A percentile compares a stretch with the other conserved stretches of the same genome.
phyloP scores from a whole-genome alignment of 345 rosid species.

The Corymbia maculata region DNA sequence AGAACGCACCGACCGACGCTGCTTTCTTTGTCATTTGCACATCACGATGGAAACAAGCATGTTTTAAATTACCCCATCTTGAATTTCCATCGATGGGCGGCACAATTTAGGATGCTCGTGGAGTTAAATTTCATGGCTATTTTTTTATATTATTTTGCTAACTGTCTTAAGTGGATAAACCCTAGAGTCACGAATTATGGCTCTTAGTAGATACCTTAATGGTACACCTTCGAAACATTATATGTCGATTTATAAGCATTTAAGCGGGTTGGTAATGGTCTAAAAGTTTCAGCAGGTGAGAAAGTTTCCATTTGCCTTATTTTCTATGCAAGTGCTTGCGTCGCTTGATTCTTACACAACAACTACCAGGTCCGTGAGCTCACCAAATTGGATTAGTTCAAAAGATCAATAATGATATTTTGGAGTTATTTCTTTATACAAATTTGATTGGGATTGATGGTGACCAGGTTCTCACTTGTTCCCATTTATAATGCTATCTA shows the following conservation, averaged over 20 bases:
- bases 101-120: not conserved
- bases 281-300: not conserved
- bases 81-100: not conserved
- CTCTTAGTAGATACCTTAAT: not conserved
- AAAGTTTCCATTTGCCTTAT: not conserved
- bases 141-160: not conserved
- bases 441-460: not conserved
- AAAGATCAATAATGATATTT: not conserved
- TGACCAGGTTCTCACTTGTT: not conserved
- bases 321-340: not conserved
- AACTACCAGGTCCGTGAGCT: not conserved
- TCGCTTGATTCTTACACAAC: not conserved
- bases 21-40: not conserved
- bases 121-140: not conserved
- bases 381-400: not conserved
- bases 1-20: not conserved
- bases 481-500: not conserved
- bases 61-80: not conserved
- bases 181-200: not conserved
- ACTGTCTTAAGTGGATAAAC: not conserved
- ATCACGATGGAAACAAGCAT: not conserved
- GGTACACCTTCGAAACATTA: not conserved
- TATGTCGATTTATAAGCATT: not conserved
- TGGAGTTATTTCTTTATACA: not conserved
- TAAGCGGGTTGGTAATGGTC: not conserved